A percentile compares a stretch with the other conserved stretches of the same genome.
Conservation (phyloP, 805 yeast genomes). For the Allodekkera sacchari region DNA sequence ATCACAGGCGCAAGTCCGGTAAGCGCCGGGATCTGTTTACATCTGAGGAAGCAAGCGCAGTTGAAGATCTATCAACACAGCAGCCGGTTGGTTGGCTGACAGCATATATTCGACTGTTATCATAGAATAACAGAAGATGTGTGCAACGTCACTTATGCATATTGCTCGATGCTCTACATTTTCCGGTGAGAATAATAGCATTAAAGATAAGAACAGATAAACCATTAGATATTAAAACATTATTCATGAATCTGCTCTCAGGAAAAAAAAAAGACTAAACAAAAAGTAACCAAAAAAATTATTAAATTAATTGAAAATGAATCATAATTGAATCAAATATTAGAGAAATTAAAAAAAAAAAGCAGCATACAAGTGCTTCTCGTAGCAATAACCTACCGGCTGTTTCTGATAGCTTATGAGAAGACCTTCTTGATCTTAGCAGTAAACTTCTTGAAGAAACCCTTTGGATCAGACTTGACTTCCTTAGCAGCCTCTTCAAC, state of each 20-base stretch:
- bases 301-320: constrained; percentile 1
- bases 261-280: constrained; percentile 1
- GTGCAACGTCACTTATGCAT: no score
- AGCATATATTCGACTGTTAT: no score
- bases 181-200: no score
- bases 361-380: neutral
- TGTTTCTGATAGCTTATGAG: no score
- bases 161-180: no score
- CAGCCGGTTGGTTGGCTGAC: no score
- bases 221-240: neutral
- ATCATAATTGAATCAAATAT: constrained; percentile 1
- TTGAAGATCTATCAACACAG: no score
- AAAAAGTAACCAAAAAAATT: neutral
- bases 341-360: constrained; percentile 2
- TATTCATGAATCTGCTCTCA: neutral
- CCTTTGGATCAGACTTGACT: constrained; percentile 2
- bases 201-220: neutral
- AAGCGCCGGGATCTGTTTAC: no score
- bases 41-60: no score
- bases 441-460: constrained; percentile 18
- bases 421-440: constrained; percentile 22
- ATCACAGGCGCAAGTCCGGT: no score
- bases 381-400: neutral
- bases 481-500: constrained; percentile 5
- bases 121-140: no score